Conservation (phyloP, 1,139 yeast species). For the Geotrichum australiense region DNA sequence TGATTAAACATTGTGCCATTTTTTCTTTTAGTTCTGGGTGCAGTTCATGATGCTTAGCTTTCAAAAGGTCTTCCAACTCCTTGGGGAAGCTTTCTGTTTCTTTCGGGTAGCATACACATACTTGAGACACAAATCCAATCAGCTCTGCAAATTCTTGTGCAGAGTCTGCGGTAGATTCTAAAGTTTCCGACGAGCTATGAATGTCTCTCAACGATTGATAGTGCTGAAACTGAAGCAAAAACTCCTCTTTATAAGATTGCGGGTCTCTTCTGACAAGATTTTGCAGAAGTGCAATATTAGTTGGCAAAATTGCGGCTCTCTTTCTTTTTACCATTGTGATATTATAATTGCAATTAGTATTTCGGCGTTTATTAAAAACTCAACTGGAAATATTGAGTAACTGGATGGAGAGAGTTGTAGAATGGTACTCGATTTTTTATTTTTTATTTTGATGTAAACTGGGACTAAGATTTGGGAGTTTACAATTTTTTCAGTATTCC, state of each 20-base stretch:
- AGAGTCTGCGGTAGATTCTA: conserved; percentile 40
- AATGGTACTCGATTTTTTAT: not conserved
- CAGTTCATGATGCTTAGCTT: conserved; percentile 71
- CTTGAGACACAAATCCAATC: conserved; percentile 87
- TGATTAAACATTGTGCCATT: conserved; percentile 78
- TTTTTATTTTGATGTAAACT: not conserved
- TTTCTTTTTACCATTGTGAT: conserved; percentile 71
- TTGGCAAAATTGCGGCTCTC: conserved; percentile 88
- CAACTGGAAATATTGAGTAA: not conserved
- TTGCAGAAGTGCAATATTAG: conserved; percentile 83
- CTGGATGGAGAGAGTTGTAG: not conserved
- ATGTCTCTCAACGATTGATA: conserved; percentile 86
- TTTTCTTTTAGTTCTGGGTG: conserved; percentile 86
- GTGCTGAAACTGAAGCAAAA: conserved; percentile 84
- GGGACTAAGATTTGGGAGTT: not conserved
- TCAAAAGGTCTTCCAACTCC: conserved; percentile 62
- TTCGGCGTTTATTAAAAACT: not conserved
- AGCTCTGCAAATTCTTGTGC: conserved; percentile 73
- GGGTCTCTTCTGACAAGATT: conserved; percentile 93
- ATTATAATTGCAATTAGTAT: not conserved
- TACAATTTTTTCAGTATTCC: not conserved
- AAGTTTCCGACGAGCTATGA: conserved; percentile 51
- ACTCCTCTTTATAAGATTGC: conserved; percentile 84
- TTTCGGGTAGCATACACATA: conserved; percentile 80
- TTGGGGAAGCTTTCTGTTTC: conserved; percentile 81